Conservation (phyloP, 192 early-diverging fungal genomes). For the Podochytrium sp. region DNA sequence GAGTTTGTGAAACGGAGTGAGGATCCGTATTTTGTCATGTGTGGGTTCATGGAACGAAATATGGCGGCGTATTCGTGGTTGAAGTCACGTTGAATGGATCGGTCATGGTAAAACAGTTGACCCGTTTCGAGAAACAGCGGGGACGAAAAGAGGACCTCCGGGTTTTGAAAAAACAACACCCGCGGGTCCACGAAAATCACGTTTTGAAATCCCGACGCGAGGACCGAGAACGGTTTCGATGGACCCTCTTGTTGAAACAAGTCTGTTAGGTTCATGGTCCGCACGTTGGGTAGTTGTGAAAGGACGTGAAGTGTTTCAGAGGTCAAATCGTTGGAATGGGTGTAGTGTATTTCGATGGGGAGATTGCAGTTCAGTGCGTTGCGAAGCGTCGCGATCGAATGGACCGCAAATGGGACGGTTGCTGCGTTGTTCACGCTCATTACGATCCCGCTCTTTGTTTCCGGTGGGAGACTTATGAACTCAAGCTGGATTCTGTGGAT, state of each 20-base stretch:
- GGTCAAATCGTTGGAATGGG: constrained; percentile 31
- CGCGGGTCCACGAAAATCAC: constrained; percentile 74
- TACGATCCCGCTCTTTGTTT: constrained; percentile 8
- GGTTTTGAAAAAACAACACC: constrained; percentile 66
- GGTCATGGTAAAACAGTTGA: constrained; percentile 64
- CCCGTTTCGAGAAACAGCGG: constrained; percentile 44
- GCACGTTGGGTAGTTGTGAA: constrained; percentile 20
- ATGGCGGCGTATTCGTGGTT: constrained; percentile 35
- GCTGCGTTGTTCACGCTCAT: background rate
- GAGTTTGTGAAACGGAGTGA: constrained; percentile 45
- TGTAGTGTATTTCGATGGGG: constrained; percentile 63
- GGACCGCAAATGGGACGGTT: constrained; percentile 6
- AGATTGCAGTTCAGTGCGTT: constrained; percentile 43
- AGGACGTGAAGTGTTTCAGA: background rate
- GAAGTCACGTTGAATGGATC: constrained; percentile 35
- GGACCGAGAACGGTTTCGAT: constrained; percentile 65
- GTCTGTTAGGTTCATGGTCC: constrained; percentile 28
- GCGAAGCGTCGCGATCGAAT: background rate
- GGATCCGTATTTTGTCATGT: constrained; percentile 42
- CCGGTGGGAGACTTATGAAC: too few relatives aligned
- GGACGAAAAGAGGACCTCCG: constrained; percentile 49
- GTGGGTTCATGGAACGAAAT: constrained; percentile 56
- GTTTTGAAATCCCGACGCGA: constrained; percentile 63
- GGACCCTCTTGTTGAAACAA: constrained; percentile 24
- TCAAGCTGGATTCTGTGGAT: too few relatives aligned